phyloP scores from a whole-genome alignment of 2,329 filamentous ascomycete species.

The Cryphonectria nitschkei region DNA sequence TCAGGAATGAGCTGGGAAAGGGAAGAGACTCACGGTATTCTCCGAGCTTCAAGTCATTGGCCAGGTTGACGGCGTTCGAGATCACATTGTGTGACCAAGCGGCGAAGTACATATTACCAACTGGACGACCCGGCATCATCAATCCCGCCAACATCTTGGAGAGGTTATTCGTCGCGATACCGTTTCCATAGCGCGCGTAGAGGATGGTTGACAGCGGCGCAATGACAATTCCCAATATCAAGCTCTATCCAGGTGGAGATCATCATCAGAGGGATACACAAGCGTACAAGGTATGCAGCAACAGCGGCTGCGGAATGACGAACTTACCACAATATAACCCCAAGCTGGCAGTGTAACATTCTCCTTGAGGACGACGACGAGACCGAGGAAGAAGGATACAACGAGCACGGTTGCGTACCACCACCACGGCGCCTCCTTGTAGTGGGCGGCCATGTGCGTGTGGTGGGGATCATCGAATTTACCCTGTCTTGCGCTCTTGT shows the following conservation, averaged over 20 bases:
- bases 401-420: constrained; percentile 50
- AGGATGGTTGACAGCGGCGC: constrained; percentile 56
- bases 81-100: constrained; percentile 64
- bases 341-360: constrained; percentile 51
- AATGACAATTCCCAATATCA: constrained; percentile 50
- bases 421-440: constrained; percentile 55
- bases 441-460: constrained; percentile 54
- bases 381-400: constrained; percentile 49
- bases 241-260: constrained; percentile 7
- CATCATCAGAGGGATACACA: neutral
- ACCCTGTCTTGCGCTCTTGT: constrained; percentile 48
- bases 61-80: constrained; percentile 51
- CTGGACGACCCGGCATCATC: constrained; percentile 52
- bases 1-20: too few species aligned
- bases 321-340: constrained; percentile 48
- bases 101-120: constrained; percentile 63
- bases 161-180: constrained; percentile 61
- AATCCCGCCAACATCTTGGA: constrained; percentile 61
- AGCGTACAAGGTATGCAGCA: neutral
- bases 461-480: constrained; percentile 56
- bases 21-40: constrained; percentile 52
- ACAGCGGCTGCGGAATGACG: neutral
- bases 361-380: constrained; percentile 50
- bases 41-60: constrained; percentile 60
- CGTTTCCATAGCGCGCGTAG: constrained; percentile 57